phyloP scores from a whole-genome alignment of 176 grass and related monocot species.

The Ampelocalamus luodianensis region DNA sequence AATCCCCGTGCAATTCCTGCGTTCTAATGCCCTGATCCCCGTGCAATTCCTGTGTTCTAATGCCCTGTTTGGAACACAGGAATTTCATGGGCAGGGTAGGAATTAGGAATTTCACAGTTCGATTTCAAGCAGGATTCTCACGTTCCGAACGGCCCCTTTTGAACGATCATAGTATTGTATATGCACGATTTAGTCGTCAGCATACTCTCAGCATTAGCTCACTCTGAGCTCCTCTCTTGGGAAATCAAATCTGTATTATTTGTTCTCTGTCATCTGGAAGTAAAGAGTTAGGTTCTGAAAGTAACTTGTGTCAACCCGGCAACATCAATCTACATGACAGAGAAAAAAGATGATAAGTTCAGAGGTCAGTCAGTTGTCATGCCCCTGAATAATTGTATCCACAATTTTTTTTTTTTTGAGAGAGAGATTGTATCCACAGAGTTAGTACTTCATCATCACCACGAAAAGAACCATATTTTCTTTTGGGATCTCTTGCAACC shows the following conservation, averaged over 20 bases:
- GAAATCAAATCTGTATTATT: neutral
- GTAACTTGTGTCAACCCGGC: neutral
- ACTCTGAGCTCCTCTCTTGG: neutral
- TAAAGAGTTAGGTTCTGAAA: neutral
- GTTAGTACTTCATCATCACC: neutral
- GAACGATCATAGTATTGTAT: neutral
- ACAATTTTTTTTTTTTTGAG: too few species aligned
- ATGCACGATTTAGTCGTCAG: neutral
- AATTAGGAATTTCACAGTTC: too few species aligned
- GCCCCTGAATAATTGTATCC: neutral
- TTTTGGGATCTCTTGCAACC: slow-evolving; percentile 1
- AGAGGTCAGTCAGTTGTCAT: neutral
- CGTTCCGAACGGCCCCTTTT: neutral
- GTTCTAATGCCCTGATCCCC: too few species aligned
- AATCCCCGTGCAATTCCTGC: too few species aligned
- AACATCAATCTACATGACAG: neutral
- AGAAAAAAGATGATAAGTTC: neutral
- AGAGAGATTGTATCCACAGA: neutral
- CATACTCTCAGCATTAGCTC: neutral
- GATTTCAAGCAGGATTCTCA: too few species aligned
- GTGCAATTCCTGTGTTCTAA: too few species aligned
- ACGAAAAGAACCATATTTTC: neutral
- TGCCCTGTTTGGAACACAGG: too few species aligned
- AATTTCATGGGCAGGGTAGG: too few species aligned
- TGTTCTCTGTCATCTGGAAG: slow-evolving; percentile 1